phyloP scores from a whole-genome alignment of 2,329 filamentous ascomycete genomes.

The Moelleriella libera region DNA sequence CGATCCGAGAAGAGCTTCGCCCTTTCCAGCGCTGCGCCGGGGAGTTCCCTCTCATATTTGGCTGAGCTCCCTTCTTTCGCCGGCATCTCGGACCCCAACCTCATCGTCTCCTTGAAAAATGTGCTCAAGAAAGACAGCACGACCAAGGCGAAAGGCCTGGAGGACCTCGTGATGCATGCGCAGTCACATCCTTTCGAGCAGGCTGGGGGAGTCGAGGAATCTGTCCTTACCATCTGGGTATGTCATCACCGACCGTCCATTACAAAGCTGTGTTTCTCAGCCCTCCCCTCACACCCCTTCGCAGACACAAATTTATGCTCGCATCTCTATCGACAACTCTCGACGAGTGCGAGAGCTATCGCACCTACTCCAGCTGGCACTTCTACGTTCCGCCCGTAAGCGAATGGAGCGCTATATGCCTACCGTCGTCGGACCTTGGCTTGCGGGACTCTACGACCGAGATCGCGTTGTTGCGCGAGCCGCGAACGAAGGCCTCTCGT shows the following conservation, averaged over 20 bases:
- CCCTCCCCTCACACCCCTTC: neutral
- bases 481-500: conserved; percentile 62
- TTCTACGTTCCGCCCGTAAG: conserved; percentile 55
- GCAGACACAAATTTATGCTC: conserved; percentile 74
- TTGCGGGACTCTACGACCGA: conserved; percentile 76
- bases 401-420: conserved; percentile 71
- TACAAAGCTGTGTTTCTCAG: neutral
- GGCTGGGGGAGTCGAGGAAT: conserved; percentile 57
- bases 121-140: conserved; percentile 83
- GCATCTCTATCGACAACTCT: conserved; percentile 78
- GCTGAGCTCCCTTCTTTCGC: conserved; percentile 73
- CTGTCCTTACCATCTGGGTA: conserved; percentile 81
- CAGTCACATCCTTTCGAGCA: conserved; percentile 36
- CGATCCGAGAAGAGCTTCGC: conserved; percentile 3
- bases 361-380: conserved; percentile 55
- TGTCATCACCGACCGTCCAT: conserved; percentile 4
- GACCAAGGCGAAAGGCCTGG: conserved; percentile 80
- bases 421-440: conserved; percentile 73
- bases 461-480: conserved; percentile 64
- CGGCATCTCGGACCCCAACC: conserved; percentile 61
- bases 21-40: conserved; percentile 15
- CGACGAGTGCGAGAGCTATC: conserved; percentile 78
- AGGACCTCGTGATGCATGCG: conserved; percentile 62
- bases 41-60: conserved; percentile 64
- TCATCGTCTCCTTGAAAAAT: conserved; percentile 86